These are phyloP conservation scores for Aegilops longissima DNA, from an alignment of 176 grass and related monocot species.

Conservation along the genomic window DNA sequence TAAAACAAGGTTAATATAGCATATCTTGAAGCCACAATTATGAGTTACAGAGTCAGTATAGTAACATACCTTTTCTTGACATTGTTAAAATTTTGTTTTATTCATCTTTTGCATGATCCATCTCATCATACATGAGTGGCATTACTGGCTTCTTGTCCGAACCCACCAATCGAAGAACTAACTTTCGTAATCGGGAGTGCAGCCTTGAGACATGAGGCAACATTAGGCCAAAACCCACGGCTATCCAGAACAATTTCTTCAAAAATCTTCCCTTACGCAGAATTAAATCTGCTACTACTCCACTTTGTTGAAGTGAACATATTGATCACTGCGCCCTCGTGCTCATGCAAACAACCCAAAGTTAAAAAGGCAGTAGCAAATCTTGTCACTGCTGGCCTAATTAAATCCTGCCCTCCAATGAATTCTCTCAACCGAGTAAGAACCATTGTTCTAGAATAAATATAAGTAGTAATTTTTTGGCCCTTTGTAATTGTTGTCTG, in stretches of 20 bases:
- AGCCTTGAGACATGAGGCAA: neutral
- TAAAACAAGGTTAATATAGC: no score
- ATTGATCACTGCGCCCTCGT: neutral
- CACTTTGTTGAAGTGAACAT: neutral
- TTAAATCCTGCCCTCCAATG: neutral
- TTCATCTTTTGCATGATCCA: neutral
- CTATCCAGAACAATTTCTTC: neutral
- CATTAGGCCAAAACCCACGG: neutral
- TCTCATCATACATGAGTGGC: neutral
- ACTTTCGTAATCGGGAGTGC: neutral
- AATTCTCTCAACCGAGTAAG: no score
- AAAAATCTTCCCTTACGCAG: neutral
- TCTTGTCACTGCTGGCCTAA: neutral
- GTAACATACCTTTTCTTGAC: neutral
- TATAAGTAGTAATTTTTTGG: no score
- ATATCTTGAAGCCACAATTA: no score
- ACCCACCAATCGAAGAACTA: neutral
- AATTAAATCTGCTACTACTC: neutral
- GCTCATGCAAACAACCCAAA: neutral
- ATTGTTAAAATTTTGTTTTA: neutral
- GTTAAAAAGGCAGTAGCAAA: neutral
- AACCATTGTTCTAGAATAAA: no score
- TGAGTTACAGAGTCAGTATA: neutral
- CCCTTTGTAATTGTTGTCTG: no score
- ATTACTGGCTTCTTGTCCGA: neutral